These are phyloP conservation scores for Eucommia ulmoides DNA, from an alignment of 257 asterid species.

Conservation along the genomic window DNA sequence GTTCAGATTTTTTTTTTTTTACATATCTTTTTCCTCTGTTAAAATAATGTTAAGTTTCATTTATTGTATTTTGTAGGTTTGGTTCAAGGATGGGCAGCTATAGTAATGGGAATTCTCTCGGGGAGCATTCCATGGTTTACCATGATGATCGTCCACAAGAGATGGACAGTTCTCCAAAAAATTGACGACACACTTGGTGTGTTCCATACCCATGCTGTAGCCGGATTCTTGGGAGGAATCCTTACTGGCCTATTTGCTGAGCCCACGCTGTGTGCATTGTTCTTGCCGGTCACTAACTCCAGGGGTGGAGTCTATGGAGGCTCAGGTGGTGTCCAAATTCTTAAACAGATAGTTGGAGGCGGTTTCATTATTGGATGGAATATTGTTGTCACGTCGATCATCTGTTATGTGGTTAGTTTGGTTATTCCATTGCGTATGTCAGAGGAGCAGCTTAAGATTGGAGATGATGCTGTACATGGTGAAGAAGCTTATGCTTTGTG, in stretches of 20 bases:
- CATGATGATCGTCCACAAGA: not conserved
- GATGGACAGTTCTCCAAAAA: not conserved
- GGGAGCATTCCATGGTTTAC: not conserved
- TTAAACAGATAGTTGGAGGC: slow-evolving; percentile 70
- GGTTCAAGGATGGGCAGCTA: not conserved
- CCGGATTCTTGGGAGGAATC: slow-evolving; percentile 74
- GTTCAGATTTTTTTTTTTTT: too few species aligned
- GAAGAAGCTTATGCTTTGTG: slow-evolving; percentile 89
- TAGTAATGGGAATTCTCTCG: not conserved
- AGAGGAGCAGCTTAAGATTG: slow-evolving; percentile 67
- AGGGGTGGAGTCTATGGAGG: slow-evolving; percentile 70
- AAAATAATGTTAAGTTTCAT: too few species aligned
- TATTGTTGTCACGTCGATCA: slow-evolving; percentile 41
- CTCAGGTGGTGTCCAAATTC: slow-evolving; percentile 34
- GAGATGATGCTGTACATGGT: slow-evolving; percentile 90
- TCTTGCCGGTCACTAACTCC: slow-evolving; percentile 53
- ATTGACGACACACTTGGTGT: slow-evolving; percentile 74
- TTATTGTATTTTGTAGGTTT: too few species aligned
- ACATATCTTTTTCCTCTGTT: too few species aligned
- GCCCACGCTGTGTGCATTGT: slow-evolving; percentile 56
- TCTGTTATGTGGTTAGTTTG: slow-evolving; percentile 39
- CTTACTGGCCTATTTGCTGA: slow-evolving; percentile 71
- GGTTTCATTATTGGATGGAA: slow-evolving; percentile 72
- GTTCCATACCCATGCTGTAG: slow-evolving; percentile 82
- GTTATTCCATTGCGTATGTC: slow-evolving; percentile 75